Conservation (phyloP, 257 asterid genomes). For the Petunia axillaris region DNA sequence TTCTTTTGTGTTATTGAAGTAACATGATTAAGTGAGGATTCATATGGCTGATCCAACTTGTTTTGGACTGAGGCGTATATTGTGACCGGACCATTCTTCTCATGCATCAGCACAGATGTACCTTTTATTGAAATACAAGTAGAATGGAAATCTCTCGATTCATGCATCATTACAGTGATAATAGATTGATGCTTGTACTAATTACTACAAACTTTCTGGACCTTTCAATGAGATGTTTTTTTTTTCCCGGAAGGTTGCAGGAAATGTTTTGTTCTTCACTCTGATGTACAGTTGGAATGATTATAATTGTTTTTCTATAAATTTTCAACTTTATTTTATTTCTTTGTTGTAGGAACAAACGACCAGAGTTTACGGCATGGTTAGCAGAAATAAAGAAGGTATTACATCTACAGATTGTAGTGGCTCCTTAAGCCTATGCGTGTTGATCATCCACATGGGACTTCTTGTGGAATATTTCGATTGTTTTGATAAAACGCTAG, state of each 20-base stretch:
- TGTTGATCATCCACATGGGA: neutral
- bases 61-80: too few species aligned
- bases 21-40: too few species aligned
- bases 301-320: neutral
- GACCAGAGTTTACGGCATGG: constrained; percentile 99
- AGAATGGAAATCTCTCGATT: neutral
- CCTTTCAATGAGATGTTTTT: neutral
- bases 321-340: neutral
- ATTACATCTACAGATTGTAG: constrained; percentile 10
- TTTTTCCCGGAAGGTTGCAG: neutral
- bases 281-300: neutral
- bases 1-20: neutral
- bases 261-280: neutral
- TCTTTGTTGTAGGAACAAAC: constrained; percentile 67
- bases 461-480: neutral
- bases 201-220: neutral
- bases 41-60: too few species aligned
- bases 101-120: neutral
- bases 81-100: neutral
- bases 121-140: neutral
- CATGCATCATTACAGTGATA: neutral
- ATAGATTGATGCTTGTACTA: constrained; percentile 11
- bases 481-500: constrained; percentile 6
- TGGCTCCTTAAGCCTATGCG: constrained; percentile 8
- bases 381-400: constrained; percentile 88